phyloP scores from a whole-genome alignment of 169 alveolate species.

The Theileria sp. region DNA sequence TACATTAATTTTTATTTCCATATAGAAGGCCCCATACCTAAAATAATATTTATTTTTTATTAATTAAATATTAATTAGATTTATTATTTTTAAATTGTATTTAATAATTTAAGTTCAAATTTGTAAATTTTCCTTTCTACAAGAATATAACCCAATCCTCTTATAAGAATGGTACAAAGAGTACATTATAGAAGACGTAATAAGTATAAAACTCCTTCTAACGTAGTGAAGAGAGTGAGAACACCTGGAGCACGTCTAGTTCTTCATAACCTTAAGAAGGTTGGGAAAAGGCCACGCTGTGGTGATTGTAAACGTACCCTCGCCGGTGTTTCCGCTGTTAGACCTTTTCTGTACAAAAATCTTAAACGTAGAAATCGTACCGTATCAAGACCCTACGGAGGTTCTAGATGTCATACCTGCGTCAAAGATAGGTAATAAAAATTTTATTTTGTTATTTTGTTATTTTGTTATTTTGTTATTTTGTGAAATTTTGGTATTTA shows the following conservation, averaged over 20 bases:
- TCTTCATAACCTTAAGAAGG: slow-evolving; percentile 72
- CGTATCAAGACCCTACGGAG: slow-evolving; percentile 91
- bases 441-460: too few relatives aligned
- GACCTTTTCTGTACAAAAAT: slow-evolving; percentile 75
- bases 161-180: slow-evolving; percentile 83
- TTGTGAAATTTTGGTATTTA: too few relatives aligned
- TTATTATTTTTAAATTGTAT: too few relatives aligned
- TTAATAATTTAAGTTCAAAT: too few relatives aligned
- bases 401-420: slow-evolving; percentile 80
- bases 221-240: slow-evolving; percentile 81
- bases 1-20: neutral
- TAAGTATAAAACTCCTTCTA: slow-evolving; percentile 85
- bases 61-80: too few relatives aligned
- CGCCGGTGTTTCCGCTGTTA: slow-evolving; percentile 76
- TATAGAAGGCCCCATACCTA: neutral
- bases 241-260: slow-evolving; percentile 87
- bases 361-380: slow-evolving; percentile 78
- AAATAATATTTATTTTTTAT: too few relatives aligned
- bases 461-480: neutral
- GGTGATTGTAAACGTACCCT: slow-evolving; percentile 77
- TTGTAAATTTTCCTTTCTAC: too few relatives aligned
- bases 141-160: too few relatives aligned
- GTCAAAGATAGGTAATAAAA: slow-evolving; percentile 75
- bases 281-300: slow-evolving; percentile 80
- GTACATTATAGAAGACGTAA: slow-evolving; percentile 82